Evolutionary conservation across 129 eudicot genomes (phyloP).

Genomic region (Arctium lappa): DNA sequence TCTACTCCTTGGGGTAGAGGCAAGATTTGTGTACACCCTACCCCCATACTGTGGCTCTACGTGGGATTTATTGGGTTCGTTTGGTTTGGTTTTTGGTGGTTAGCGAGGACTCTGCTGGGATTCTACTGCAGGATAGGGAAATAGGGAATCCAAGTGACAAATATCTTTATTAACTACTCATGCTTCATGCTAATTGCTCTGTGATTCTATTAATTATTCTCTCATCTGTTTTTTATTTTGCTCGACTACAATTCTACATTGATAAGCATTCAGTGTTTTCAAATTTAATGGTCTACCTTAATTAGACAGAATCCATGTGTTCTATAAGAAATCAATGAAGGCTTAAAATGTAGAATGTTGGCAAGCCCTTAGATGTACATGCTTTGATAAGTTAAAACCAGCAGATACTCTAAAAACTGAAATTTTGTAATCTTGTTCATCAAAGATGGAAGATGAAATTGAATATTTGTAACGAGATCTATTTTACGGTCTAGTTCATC

Average conservation of each 20-base stretch:
- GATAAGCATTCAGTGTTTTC: background rate
- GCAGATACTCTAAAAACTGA: background rate
- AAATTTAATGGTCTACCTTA: background rate
- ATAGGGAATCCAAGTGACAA: too few species aligned
- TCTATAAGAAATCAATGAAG: background rate
- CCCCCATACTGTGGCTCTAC: background rate
- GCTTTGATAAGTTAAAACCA: background rate
- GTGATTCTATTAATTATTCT: background rate
- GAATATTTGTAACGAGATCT: background rate
- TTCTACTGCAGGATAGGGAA: too few species aligned
- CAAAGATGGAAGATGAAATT: background rate
- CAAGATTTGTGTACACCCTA: too few species aligned
- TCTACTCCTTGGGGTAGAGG: too few species aligned
- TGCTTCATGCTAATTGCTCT: background rate
- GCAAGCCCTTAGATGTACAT: background rate
- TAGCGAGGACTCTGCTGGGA: too few species aligned
- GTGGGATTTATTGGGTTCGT: background rate
- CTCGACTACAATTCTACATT: background rate
- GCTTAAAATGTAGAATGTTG: constrained; percentile 7
- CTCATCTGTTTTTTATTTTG: background rate
- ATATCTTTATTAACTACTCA: background rate
- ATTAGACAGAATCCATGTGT: background rate
- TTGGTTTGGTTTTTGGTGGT: background rate
- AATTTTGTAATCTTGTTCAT: background rate
- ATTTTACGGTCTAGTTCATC: background rate